Conservation (phyloP, 108 stramenopile species). For the Epithemia pelagica region DNA sequence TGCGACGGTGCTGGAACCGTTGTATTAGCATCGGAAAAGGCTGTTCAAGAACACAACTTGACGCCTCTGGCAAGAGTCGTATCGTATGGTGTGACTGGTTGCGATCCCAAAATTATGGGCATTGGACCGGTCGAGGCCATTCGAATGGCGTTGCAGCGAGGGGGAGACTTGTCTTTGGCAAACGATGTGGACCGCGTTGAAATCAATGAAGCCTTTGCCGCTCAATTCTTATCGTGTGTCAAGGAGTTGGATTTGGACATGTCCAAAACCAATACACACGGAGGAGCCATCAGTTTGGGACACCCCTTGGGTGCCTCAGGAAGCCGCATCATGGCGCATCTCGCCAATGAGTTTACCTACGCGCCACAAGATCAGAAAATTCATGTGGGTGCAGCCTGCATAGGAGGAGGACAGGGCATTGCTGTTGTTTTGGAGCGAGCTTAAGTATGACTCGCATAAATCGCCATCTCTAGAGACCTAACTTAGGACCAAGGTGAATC, state of each 20-base stretch:
- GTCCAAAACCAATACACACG: constrained; percentile 85
- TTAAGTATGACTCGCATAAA: too few relatives aligned
- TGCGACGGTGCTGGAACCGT: constrained; percentile 95
- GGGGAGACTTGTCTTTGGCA: constrained; percentile 67
- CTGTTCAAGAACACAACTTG: constrained; percentile 73
- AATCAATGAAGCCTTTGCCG: constrained; percentile 99
- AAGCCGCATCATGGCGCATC: constrained; percentile 89
- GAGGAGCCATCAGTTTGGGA: constrained; percentile 91
- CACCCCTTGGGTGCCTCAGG: constrained; percentile 95
- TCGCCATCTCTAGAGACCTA: too few relatives aligned
- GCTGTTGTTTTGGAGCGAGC: constrained; percentile 89
- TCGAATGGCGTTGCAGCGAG: constrained; percentile 60
- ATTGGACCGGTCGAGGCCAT: constrained; percentile 95
- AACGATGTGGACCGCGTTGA: constrained; percentile 92
- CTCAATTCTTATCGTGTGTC: constrained; percentile 91
- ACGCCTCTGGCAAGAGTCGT: constrained; percentile 84
- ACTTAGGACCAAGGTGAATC: too few relatives aligned
- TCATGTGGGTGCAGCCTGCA: constrained; percentile 95
- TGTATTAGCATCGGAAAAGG: constrained; percentile 86
- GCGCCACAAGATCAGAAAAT: constrained; percentile 31
- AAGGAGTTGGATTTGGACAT: constrained; percentile 94
- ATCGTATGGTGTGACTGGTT: constrained; percentile 73
- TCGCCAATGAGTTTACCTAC: constrained; percentile 82
- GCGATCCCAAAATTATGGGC: constrained; percentile 93
- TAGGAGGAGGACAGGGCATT: constrained; percentile 99